phyloP scores from a whole-genome alignment of 2,329 filamentous ascomycete species.

The Aspergillus quadrilineatus region DNA sequence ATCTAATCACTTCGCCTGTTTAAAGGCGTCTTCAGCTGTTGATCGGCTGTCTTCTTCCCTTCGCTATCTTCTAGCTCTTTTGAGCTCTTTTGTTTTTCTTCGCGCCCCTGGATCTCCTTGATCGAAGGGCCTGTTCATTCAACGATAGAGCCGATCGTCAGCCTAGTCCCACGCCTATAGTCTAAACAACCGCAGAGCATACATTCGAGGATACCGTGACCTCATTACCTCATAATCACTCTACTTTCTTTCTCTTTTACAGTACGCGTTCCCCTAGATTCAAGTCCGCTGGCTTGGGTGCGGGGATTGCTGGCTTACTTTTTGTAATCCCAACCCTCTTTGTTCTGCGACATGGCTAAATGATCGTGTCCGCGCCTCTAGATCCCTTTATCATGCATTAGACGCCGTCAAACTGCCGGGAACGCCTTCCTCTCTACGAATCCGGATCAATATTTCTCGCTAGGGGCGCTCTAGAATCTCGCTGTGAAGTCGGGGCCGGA shows the following conservation, averaged over 20 bases:
- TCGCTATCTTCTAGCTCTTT: neutral
- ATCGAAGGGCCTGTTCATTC: constrained; percentile 5
- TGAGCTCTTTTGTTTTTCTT: constrained; percentile 3
- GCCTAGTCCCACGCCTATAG: constrained; percentile 13
- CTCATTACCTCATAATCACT: neutral
- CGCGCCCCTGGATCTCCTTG: neutral
- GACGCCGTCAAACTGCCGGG: neutral
- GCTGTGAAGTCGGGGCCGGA: neutral
- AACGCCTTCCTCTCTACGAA: neutral
- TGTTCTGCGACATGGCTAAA: constrained; percentile 5
- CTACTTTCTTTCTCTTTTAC: neutral
- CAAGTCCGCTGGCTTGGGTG: neutral
- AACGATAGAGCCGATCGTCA: constrained; percentile 11
- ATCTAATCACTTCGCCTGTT: neutral
- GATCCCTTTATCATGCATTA: constrained; percentile 16
- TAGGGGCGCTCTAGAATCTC: neutral
- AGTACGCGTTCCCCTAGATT: neutral
- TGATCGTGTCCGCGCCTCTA: neutral
- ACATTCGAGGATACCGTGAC: neutral
- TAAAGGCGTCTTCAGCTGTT: constrained; percentile 3
- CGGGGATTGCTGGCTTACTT: neutral
- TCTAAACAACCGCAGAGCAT: constrained; percentile 9
- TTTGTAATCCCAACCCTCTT: neutral
- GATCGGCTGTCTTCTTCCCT: constrained; percentile 7
- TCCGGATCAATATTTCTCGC: neutral